Base-by-base conservation (phyloP, 441 rosid species). In the Adansonia grandidieri region DNA sequence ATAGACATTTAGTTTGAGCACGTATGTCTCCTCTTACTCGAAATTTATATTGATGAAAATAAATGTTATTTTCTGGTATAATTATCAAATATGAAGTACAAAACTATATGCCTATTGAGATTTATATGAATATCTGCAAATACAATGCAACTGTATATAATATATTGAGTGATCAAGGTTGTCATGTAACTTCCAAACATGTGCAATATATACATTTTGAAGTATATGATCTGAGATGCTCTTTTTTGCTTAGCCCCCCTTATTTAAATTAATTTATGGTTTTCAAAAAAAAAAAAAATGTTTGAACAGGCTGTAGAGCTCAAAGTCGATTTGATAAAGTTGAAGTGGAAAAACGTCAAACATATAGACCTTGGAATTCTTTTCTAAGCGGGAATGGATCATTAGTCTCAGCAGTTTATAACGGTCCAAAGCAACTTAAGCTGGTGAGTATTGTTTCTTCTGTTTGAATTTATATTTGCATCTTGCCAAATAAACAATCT, bases 291-390 rank as follows among this genome's bases (percentile, higher is more conserved):
- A 32, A 8, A 28, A 64, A 17, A 68, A 20, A 14, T 69, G 15
- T 82, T 74, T 82, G 56, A 75, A 79, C 80, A 88, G 85, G 66
- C 40, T 17, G 24, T 69, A 74, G 76, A 32, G 54, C 66, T 57
- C 82, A 63, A 37, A 70, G 32, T 70, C 73, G 6, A 40, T 47
- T 20, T 48, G 53, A 67, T 45, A 19, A 42, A 20, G 54, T 28
- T 20, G 81, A 53, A 19, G 60, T 37, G 44, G 76, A 76, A 28
- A 84, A 61, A 76, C 87, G 88, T 44, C 47, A 37, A 40, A 83
- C 87, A 62, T 86, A 88, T 77, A 72, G 44, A 71, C 80, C 85
- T 63, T 65, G 17, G 76, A 69, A 77, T 54, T 71, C 76, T 8
- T 72, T 19, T 28, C 32, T n/a, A 62, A 47, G 48, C 40, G 79